phyloP scores from a whole-genome alignment of 2,329 filamentous ascomycete genomes.

The Fusarium sp. region DNA sequence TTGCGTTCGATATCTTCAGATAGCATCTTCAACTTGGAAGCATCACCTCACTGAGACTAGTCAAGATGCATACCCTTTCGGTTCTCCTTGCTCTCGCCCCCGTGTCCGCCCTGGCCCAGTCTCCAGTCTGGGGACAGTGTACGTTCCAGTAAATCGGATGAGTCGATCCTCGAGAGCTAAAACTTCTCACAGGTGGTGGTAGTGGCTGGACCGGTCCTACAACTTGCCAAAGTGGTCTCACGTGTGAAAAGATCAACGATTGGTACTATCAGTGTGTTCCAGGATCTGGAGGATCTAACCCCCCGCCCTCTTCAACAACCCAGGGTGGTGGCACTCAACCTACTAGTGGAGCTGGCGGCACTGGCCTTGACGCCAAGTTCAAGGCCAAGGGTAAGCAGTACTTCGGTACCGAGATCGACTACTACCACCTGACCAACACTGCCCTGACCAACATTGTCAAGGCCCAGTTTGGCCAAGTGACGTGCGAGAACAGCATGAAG shows the following conservation, averaged over 20 bases:
- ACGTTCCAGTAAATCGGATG: neutral
- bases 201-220: neutral
- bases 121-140: conserved; percentile 18
- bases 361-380: conserved; percentile 44
- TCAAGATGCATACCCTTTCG: conserved; percentile 4
- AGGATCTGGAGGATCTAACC: neutral
- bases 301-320: neutral
- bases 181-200: neutral
- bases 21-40: neutral
- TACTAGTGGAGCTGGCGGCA: neutral
- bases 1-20: neutral
- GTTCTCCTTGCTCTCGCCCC: conserved; percentile 13
- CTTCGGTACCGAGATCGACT: conserved; percentile 67
- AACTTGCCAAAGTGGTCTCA: conserved; percentile 4
- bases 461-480: conserved; percentile 71
- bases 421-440: conserved; percentile 59
- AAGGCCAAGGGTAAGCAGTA: conserved; percentile 71
- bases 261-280: conserved; percentile 19
- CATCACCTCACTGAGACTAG: neutral
- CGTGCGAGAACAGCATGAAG: conserved; percentile 76
- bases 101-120: neutral
- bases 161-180: neutral
- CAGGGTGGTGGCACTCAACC: neutral
- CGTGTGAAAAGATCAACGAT: conserved; percentile 17
- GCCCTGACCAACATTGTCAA: conserved; percentile 59